Evolutionary conservation across 2,329 filamentous ascomycete species (phyloP), one percentile per base, ranked within the genome.

Genomic region (Calonectria crousiana): DNA sequence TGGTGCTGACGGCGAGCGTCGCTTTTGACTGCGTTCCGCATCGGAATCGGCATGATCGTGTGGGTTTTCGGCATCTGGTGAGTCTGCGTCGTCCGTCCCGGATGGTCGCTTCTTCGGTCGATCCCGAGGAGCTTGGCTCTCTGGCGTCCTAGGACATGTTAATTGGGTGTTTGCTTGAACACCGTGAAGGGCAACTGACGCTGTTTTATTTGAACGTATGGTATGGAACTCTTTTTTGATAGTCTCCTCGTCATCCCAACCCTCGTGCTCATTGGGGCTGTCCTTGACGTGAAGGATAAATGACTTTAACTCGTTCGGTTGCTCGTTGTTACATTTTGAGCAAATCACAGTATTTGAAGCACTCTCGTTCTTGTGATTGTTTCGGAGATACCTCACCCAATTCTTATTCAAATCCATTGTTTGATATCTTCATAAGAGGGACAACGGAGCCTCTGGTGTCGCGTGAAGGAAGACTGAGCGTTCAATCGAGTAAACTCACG

Each of bases 311-410:
- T 71, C 67, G 6, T 20, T 23, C 8, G n/a, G 30, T 13, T 60
- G 8, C 3, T 70, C 58, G 6, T n/a, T 23, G 14, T 10, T 9
- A 23, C 71, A 73, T 2, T 32, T n/a, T 5, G 66, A 30, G 16
- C 71, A 73, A n/a, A 9, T 16, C 1, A 69, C 38, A 28, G 60
- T 51, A 53, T 62, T 26, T 36, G 69, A n/a, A 28, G 64, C 28
- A 4, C 6, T 49, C 26, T 72, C 68, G 23, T 71, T 53, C 6
- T 41, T 49, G 14, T 72, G 44, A 8, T 68, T 44, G 9, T 64
- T 72, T 1, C 70, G 53, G 6, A 68, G 9, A 2, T 72, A 53
- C 3, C 44, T 72, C 2, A 72, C 64, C 70, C 70, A 72, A 9
- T 53, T 67, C 53, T 62, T 64, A 0, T 44, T 53, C 13, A 72